phyloP scores from a whole-genome alignment of 805 yeast species.

The Starmerella tilneyi region DNA sequence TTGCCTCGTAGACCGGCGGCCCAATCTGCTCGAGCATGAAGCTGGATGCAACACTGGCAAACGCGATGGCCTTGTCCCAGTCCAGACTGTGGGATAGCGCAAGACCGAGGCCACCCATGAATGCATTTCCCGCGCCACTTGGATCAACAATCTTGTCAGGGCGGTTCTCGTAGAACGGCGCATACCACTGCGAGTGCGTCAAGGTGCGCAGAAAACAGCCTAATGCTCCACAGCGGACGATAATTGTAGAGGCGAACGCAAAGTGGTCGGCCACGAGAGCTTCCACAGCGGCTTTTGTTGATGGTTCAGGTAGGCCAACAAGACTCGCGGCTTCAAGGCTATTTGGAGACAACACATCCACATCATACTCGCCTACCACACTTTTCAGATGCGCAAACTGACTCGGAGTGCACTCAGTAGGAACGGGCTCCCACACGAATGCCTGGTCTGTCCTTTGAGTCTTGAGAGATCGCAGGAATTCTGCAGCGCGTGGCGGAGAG shows the following conservation, averaged over 20 bases:
- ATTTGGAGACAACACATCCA: slow-evolving; percentile 70
- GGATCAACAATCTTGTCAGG: slow-evolving; percentile 60
- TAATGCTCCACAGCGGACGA: slow-evolving; percentile 63
- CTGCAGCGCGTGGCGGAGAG: slow-evolving; percentile 50
- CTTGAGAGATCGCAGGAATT: slow-evolving; percentile 36
- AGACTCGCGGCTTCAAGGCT: slow-evolving; percentile 69
- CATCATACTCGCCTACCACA: slow-evolving; percentile 21
- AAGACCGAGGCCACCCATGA: slow-evolving; percentile 67
- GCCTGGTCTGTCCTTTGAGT: slow-evolving; percentile 29
- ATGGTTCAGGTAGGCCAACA: slow-evolving; percentile 41
- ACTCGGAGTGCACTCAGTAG: slow-evolving; percentile 55
- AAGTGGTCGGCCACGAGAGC: slow-evolving; percentile 36
- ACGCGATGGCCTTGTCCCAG: slow-evolving; percentile 43
- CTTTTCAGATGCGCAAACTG: slow-evolving; percentile 31
- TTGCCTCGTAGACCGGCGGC: slow-evolving; percentile 38
- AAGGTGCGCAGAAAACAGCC: slow-evolving; percentile 44
- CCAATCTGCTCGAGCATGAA: slow-evolving; percentile 74
- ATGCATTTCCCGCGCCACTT: slow-evolving; percentile 91
- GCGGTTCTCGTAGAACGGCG: slow-evolving; percentile 55
- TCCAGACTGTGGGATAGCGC: slow-evolving; percentile 37
- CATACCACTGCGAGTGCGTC: slow-evolving; percentile 39
- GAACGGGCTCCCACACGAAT: slow-evolving; percentile 78
- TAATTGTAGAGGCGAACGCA: slow-evolving; percentile 38
- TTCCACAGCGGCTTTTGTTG: slow-evolving; percentile 35
- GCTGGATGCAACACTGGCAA: slow-evolving; percentile 73